Evolutionary conservation across 306 rosid species (phyloP).

Genomic region (Fragaria vesca): DNA sequence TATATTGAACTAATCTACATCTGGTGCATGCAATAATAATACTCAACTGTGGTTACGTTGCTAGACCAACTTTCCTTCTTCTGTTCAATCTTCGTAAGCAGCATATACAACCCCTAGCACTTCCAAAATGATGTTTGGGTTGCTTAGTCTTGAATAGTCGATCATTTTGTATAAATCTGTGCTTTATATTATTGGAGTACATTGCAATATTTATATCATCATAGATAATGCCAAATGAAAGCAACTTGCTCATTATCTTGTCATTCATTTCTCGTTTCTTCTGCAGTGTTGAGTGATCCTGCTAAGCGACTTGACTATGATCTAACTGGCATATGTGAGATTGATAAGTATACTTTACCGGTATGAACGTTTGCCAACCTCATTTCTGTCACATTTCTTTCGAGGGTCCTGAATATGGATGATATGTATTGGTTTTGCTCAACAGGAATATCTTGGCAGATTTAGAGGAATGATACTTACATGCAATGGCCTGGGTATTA

Average conservation of each 20-base stretch:
- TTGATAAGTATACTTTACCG: conserved; percentile 69
- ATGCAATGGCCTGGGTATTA: conserved; percentile 78
- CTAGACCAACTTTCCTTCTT: background rate
- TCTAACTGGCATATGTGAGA: conserved; percentile 59
- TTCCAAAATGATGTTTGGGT: background rate
- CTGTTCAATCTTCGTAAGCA: background rate
- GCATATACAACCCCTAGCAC: background rate
- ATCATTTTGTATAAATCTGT: background rate
- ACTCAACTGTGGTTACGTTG: background rate
- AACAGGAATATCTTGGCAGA: conserved; percentile 77
- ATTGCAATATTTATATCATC: too few species aligned
- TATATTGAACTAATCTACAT: background rate
- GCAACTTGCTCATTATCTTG: background rate
- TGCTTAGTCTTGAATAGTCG: background rate
- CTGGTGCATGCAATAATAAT: background rate
- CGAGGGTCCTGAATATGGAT: background rate
- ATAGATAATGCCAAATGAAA: background rate
- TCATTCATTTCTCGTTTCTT: conserved; percentile 13
- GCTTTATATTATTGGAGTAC: background rate
- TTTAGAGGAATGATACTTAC: conserved; percentile 84
- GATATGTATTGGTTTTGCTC: conserved; percentile 6
- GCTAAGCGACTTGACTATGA: conserved; percentile 63
- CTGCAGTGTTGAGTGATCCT: conserved; percentile 65
- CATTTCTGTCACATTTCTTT: background rate
- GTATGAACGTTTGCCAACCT: conserved; percentile 29